Evolutionary conservation across 768 basidiomycete species (phyloP).

Genomic region (Macrolepiota albuminosa): DNA sequence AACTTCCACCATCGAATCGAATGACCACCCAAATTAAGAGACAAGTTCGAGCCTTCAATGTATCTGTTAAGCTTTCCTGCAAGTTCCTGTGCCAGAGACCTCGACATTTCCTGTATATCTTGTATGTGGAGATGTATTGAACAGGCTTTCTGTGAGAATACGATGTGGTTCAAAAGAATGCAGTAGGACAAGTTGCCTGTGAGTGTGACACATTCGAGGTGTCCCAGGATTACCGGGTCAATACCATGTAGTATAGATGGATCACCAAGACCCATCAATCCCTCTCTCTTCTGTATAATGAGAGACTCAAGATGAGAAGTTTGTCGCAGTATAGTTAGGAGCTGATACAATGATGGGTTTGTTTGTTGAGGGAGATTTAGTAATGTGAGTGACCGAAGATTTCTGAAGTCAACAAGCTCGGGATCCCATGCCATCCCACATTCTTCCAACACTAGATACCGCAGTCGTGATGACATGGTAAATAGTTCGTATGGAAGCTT

Average conservation of each 20-base stretch:
- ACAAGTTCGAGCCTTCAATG: neutral
- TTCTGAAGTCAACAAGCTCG: neutral
- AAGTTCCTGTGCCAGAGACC: neutral
- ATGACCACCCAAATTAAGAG: neutral
- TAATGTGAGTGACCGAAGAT: neutral
- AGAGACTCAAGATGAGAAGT: neutral
- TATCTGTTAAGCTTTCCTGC: neutral
- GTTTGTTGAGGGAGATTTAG: no score
- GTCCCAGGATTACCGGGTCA: neutral
- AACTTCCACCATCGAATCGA: neutral
- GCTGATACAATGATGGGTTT: neutral
- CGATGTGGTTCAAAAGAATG: neutral
- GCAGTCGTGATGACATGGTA: neutral
- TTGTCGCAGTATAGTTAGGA: neutral
- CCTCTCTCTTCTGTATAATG: accelerated
- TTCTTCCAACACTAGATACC: neutral
- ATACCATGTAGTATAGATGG: neutral
- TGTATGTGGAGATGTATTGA: neutral
- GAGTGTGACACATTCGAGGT: neutral
- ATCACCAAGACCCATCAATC: neutral
- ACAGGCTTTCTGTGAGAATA: neutral
- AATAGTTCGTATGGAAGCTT: neutral
- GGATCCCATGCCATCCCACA: neutral
- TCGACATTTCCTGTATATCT: neutral
- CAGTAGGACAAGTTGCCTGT: neutral